Evolutionary conservation across 306 rosid genomes (phyloP).

Genomic region (Spatholobus suberectus): DNA sequence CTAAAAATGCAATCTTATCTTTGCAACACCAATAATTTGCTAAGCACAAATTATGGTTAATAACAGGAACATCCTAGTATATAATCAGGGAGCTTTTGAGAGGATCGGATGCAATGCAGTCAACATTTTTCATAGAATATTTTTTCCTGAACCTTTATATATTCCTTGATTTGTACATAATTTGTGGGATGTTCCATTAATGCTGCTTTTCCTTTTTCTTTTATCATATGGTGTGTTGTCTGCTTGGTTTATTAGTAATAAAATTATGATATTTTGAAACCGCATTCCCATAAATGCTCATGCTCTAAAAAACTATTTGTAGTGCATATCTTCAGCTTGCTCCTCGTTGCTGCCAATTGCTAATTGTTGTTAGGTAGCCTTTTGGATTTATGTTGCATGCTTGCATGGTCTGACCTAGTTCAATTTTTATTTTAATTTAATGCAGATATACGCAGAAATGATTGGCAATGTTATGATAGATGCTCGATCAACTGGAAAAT

Average conservation of each 20-base stretch:
- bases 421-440: slow-evolving; percentile 30
- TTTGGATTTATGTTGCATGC: slow-evolving; percentile 5
- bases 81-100: background rate
- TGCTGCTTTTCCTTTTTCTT: background rate
- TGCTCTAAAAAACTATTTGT: background rate
- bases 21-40: slow-evolving; percentile 4
- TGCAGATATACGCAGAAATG: slow-evolving; percentile 98
- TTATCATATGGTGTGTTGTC: background rate
- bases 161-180: slow-evolving; percentile 2
- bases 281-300: background rate
- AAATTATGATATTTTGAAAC: slow-evolving; percentile 1
- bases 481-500: slow-evolving; percentile 98
- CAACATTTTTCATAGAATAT: background rate
- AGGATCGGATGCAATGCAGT: background rate
- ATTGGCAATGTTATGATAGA: slow-evolving; percentile 98
- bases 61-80: background rate
- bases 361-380: background rate
- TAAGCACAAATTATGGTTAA: background rate
- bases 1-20: slow-evolving; percentile 11
- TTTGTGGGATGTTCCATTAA: background rate
- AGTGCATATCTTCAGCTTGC: background rate
- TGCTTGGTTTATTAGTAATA: background rate
- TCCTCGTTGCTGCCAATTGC: slow-evolving; percentile 10
- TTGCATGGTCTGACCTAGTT: slow-evolving; percentile 24
- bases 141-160: background rate